A percentile compares a stretch with the other conserved stretches of the same genome.
phyloP scores from a whole-genome alignment of 306 rosid genomes.

The Pachyrhizus erosus region DNA sequence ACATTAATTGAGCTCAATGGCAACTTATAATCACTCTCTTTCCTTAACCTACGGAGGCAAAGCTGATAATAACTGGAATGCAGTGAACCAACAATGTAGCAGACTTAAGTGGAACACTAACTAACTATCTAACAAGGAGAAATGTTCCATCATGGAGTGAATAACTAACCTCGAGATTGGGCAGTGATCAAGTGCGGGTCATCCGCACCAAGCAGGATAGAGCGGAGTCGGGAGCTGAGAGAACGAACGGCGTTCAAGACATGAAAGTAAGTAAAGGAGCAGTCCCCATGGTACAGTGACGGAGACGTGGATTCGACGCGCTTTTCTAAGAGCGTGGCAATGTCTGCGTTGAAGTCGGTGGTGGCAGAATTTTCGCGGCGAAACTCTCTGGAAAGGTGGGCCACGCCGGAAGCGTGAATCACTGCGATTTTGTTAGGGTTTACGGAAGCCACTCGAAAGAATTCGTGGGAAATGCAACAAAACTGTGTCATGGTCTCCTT shows the following conservation, averaged over 20 bases:
- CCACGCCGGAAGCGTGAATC: constrained; percentile 69
- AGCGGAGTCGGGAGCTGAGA: constrained; percentile 70
- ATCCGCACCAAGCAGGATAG: constrained; percentile 55
- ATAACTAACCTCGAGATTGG: constrained; percentile 51
- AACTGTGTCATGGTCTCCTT: background rate
- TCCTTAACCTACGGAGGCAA: background rate
- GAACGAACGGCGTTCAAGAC: constrained; percentile 61
- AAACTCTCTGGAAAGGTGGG: constrained; percentile 45
- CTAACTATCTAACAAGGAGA: background rate
- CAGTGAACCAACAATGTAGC: background rate
- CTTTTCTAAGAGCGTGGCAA: constrained; percentile 42
- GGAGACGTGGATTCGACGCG: constrained; percentile 49
- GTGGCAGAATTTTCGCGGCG: constrained; percentile 25
- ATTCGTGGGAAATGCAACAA: constrained; percentile 79
- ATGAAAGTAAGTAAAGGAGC: constrained; percentile 69
- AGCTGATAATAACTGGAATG: background rate
- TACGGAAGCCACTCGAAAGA: constrained; percentile 55
- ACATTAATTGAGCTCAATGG: background rate
- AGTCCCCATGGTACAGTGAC: constrained; percentile 60
- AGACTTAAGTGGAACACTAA: background rate
- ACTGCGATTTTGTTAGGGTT: constrained; percentile 73
- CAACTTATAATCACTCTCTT: background rate
- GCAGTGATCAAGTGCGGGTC: constrained; percentile 50
- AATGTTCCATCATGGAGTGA: background rate
- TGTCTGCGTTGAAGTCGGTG: constrained; percentile 7